Evolutionary conservation across 139 green algal species (phyloP).

Genomic region (Monoraphidium neglectum): DNA sequence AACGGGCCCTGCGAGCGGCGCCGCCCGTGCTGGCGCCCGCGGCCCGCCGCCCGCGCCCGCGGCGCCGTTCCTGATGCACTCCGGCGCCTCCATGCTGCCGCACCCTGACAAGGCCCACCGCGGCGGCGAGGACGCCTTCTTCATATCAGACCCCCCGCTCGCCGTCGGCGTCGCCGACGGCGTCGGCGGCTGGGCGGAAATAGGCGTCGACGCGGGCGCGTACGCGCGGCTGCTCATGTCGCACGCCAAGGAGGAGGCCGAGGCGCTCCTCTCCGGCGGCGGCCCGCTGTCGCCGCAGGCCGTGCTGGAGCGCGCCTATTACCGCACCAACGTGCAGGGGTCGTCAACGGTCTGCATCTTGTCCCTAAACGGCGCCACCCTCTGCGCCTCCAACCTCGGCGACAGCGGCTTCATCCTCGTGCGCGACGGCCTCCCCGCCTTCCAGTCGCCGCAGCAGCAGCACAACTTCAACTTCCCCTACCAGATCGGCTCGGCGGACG

Average conservation of each 20-base stretch:
- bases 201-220: slow-evolving; percentile 80
- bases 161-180: slow-evolving; percentile 85
- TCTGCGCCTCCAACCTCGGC: slow-evolving; percentile 86
- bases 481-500: slow-evolving; percentile 71
- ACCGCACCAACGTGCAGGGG: slow-evolving; percentile 54
- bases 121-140: slow-evolving; percentile 88
- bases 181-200: slow-evolving; percentile 83
- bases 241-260: slow-evolving; percentile 52
- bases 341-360: slow-evolving; percentile 86
- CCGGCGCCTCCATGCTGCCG: slow-evolving; percentile 75
- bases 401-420: slow-evolving; percentile 80
- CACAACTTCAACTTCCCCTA: slow-evolving; percentile 99
- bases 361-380: slow-evolving; percentile 58
- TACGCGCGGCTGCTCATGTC: slow-evolving; percentile 85
- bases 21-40: not conserved
- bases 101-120: slow-evolving; percentile 82
- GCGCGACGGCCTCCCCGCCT: slow-evolving; percentile 36
- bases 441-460: slow-evolving; percentile 91
- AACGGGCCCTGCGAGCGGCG: not conserved
- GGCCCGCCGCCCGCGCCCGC: not conserved
- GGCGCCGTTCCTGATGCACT: slow-evolving; percentile 43
- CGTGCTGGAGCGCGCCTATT: slow-evolving; percentile 58
- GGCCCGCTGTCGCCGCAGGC: slow-evolving; percentile 38
- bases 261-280: slow-evolving; percentile 8
- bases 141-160: slow-evolving; percentile 58